Percentiles rank a stretch among this genome's conserved stretches.
Conservation (phyloP, 2,329 filamentous ascomycete genomes). For the Exophiala mesophila region DNA sequence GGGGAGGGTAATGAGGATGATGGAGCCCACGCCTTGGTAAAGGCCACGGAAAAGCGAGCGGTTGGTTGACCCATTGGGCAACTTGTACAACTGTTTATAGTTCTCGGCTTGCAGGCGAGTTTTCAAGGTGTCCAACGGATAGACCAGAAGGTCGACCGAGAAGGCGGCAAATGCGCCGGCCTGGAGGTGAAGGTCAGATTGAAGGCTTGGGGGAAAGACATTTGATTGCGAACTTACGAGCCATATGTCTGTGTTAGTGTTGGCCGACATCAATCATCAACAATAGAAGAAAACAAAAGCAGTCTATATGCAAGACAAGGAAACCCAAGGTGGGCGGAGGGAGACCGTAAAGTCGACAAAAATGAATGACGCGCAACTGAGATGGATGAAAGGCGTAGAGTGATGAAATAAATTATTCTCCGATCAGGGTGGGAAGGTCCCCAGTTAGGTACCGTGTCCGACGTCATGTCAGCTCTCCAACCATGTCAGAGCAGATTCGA, state of each 20-base stretch:
- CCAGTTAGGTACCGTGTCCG: no score
- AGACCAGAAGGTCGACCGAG: slow-evolving; percentile 77
- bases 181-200: no score
- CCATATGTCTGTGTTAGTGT: slow-evolving; percentile 54
- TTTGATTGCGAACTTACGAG: slow-evolving; percentile 51
- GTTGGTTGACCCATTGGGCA: slow-evolving; percentile 32
- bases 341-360: no score
- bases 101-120: slow-evolving; percentile 76
- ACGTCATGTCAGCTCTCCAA: no score
- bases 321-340: no score
- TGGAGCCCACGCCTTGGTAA: slow-evolving; percentile 82
- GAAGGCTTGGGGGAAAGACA: no score
- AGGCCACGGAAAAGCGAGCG: slow-evolving; percentile 64
- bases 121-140: slow-evolving; percentile 85
- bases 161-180: slow-evolving; percentile 82
- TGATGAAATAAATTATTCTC: no score
- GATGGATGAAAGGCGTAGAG: no score
- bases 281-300: background rate
- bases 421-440: no score
- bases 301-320: no score
- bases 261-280: slow-evolving; percentile 38
- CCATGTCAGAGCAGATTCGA: no score
- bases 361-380: no score
- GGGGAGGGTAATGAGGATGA: slow-evolving; percentile 83
- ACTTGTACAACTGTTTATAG: slow-evolving; percentile 62